A percentile compares a stretch with the other conserved stretches of the same genome.
Conservation (phyloP, 257 asterid species). For the Mitragyna speciosa region DNA sequence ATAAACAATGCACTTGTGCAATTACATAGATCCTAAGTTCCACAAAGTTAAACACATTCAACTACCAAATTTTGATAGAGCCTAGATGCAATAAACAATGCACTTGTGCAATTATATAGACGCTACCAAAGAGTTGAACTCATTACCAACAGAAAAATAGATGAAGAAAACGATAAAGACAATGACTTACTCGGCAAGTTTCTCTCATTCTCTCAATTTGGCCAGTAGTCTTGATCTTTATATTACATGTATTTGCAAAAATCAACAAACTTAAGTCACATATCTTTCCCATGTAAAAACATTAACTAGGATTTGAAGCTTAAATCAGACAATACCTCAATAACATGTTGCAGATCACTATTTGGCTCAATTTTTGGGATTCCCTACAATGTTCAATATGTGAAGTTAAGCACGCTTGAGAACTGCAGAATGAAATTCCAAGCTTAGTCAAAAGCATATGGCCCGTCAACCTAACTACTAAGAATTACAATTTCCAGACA, state of each 20-base stretch:
- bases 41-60: neutral
- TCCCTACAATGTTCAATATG: slow-evolving; percentile 51
- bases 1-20: neutral
- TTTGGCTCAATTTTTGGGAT: slow-evolving; percentile 86
- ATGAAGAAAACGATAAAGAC: neutral
- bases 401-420: neutral
- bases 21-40: no score
- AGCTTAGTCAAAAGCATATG: neutral
- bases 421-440: neutral
- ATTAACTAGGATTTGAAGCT: neutral
- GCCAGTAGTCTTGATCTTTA: slow-evolving; percentile 85
- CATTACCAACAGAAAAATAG: neutral
- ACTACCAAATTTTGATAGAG: neutral
- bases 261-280: slow-evolving; percentile 26
- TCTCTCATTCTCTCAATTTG: slow-evolving; percentile 90
- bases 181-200: slow-evolving; percentile 73
- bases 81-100: neutral
- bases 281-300: slow-evolving; percentile 1
- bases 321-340: slow-evolving; percentile 64
- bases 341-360: slow-evolving; percentile 84
- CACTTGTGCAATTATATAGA: no score
- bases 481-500: neutral
- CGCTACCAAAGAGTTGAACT: neutral
- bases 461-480: neutral
- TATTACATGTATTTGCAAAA: slow-evolving; percentile 25